Evolutionary conservation across 345 rosid species (phyloP).

Genomic region (Lenwebbia sp.): DNA sequence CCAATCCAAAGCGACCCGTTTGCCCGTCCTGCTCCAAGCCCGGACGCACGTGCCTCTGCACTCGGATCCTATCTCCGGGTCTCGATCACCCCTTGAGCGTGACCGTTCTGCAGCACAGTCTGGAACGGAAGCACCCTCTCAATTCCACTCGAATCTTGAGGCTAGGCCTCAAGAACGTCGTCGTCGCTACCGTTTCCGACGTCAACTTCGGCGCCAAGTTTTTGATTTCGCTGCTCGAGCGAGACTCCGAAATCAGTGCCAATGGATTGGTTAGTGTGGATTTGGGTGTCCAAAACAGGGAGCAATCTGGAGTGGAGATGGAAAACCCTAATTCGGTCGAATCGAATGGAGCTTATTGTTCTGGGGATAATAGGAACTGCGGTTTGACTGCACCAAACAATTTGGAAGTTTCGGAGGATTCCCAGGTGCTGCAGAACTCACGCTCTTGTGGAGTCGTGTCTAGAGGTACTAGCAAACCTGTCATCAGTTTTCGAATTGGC

Average conservation of each 20-base stretch:
- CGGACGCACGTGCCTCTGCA: slow-evolving; percentile 51
- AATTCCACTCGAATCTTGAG: slow-evolving; percentile 69
- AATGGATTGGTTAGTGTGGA: neutral
- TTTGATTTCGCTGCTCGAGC: slow-evolving; percentile 24
- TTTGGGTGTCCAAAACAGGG: neutral
- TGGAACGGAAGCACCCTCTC: slow-evolving; percentile 69
- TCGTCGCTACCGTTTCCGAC: slow-evolving; percentile 43
- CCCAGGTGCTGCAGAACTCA: neutral
- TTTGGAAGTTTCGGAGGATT: neutral
- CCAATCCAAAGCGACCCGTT: slow-evolving; percentile 42
- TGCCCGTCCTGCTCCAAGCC: slow-evolving; percentile 71
- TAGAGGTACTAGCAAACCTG: slow-evolving; percentile 2
- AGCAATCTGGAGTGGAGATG: slow-evolving; percentile 6
- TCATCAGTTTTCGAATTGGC: slow-evolving; percentile 16
- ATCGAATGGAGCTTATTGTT: neutral
- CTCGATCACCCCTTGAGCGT: slow-evolving; percentile 57
- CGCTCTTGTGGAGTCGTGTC: neutral
- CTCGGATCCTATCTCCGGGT: slow-evolving; percentile 28
- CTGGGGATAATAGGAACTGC: neutral
- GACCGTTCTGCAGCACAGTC: slow-evolving; percentile 72
- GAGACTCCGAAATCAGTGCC: neutral
- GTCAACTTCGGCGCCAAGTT: slow-evolving; percentile 47
- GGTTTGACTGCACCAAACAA: neutral
- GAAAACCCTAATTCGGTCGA: slow-evolving; percentile 5
- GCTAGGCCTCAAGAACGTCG: slow-evolving; percentile 57